Base-by-base conservation (phyloP, 23 red algal species). In the Gracilaria domingensis region DNA sequence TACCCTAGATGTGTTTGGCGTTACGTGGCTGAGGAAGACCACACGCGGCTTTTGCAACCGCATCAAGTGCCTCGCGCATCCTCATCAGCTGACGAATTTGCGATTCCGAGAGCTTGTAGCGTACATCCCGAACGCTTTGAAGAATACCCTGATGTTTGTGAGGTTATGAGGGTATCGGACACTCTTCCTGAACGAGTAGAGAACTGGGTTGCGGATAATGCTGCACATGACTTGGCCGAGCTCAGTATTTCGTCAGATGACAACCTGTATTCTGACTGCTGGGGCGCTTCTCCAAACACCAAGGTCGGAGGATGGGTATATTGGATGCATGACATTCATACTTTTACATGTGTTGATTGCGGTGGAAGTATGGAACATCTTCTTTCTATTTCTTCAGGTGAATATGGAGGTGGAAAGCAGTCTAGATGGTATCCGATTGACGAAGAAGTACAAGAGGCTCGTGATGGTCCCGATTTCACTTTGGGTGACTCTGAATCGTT, bases 221-320 rank as follows among this genome's bases (percentile, higher is more conserved):
- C 62, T 1, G 16, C 3, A 17, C 62, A 67, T 1, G n/a, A 67
- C n/a, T 35, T 30, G 62, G 33, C 24, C 13, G 62, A 33, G 2
- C 24, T 67, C 33, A 17, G 33, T 33, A 12, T 33, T 13, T 67
- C 24, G 20, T 1, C 9, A 12, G 62, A 36, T 35, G 62, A 29
- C 33, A 67, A 30, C 13, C 3, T 30, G 32, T 67, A 36, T 21
- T 1, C 3, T 14, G 28, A 30, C 9, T 67, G 62, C 33, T 67
- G 24, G 62, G 62, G 62, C 14, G 62, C 62, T 30, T 67, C 13
- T 17, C 62, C 28, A 36, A 67, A 67, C 33, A 12, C 24, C 24
- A 30, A 30, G 62, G 24, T 67, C 2, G 62, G 62, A 67, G n/a
- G 62, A 9, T 67, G 62, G 33, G 62, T 67, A 12, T 67, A 67